Conservation (phyloP, 2,329 filamentous ascomycete genomes). For the Neofusicoccum umdonicola region DNA sequence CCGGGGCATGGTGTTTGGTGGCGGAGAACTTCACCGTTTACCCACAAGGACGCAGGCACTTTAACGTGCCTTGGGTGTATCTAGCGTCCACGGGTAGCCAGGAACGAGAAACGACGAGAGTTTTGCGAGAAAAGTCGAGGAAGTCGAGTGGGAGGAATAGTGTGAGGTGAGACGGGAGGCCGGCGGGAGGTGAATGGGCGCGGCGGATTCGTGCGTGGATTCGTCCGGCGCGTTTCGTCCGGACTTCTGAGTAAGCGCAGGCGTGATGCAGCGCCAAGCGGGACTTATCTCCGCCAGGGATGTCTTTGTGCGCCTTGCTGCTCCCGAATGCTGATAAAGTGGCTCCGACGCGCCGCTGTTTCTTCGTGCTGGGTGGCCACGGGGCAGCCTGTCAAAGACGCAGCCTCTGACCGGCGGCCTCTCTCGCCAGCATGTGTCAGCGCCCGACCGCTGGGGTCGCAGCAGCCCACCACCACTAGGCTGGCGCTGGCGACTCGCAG, state of each 20-base stretch:
- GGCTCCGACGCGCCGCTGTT: neutral
- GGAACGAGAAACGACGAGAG: neutral
- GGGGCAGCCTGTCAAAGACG: neutral
- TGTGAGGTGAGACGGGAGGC: neutral
- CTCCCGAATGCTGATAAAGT: too few relatives aligned
- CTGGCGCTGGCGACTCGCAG: neutral
- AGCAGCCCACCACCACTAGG: neutral
- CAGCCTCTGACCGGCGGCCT: neutral
- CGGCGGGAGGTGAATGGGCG: neutral
- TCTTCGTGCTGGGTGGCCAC: neutral
- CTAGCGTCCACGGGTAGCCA: neutral
- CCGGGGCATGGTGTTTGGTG: constrained; percentile 7
- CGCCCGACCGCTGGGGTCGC: neutral
- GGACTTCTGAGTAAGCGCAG: neutral
- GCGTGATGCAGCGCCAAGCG: too few relatives aligned
- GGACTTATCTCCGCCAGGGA: neutral
- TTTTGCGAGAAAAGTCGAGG: neutral
- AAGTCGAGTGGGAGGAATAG: neutral
- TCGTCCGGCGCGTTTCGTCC: neutral
- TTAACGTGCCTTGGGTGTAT: neutral
- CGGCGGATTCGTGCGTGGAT: neutral
- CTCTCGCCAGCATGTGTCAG: neutral
- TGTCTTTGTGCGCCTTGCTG: too few relatives aligned
- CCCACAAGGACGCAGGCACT: neutral
- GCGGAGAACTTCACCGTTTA: neutral